Evolutionary conservation across 2,329 filamentous ascomycete genomes (phyloP).

Genomic region (Chrysosporium queenslandicum): DNA sequence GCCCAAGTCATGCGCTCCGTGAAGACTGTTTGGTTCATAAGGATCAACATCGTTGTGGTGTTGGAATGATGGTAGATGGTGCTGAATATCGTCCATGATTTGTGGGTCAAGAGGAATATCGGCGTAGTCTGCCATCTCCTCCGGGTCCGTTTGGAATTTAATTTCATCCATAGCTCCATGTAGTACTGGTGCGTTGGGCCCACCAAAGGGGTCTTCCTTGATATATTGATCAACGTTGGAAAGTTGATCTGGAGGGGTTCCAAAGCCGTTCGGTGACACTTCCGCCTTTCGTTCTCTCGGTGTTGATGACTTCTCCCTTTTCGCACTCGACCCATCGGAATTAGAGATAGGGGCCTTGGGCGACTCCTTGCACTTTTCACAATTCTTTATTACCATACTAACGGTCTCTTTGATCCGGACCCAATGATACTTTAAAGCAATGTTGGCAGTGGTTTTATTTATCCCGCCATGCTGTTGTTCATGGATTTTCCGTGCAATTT

Average conservation of each 20-base stretch:
- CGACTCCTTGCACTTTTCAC: slow-evolving; percentile 74
- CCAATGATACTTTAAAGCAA: slow-evolving; percentile 94
- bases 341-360: slow-evolving; percentile 45
- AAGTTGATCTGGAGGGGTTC: slow-evolving; percentile 16
- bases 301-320: slow-evolving; percentile 16
- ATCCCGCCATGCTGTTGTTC: slow-evolving; percentile 74
- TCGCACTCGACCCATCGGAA: slow-evolving; percentile 17
- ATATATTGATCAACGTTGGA: slow-evolving; percentile 16
- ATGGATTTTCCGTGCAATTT: slow-evolving; percentile 73
- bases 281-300: slow-evolving; percentile 13
- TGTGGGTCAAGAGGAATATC: slow-evolving; percentile 52
- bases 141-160: slow-evolving; percentile 21
- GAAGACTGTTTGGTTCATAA: slow-evolving; percentile 22
- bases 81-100: slow-evolving; percentile 47
- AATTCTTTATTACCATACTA: slow-evolving; percentile 86
- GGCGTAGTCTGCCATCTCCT: slow-evolving; percentile 35
- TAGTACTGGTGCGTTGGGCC: not conserved
- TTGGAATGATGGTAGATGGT: slow-evolving; percentile 35
- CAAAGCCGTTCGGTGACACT: slow-evolving; percentile 14
- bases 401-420: slow-evolving; percentile 97
- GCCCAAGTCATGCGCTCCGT: slow-evolving; percentile 25
- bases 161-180: slow-evolving; percentile 24
- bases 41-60: slow-evolving; percentile 32
- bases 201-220: slow-evolving; percentile 27
- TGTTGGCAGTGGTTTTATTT: slow-evolving; percentile 93